These are phyloP conservation scores for Chrysoporthe cubensis DNA, from an alignment of 2,329 filamentous ascomycete species.

Conservation along the genomic window DNA sequence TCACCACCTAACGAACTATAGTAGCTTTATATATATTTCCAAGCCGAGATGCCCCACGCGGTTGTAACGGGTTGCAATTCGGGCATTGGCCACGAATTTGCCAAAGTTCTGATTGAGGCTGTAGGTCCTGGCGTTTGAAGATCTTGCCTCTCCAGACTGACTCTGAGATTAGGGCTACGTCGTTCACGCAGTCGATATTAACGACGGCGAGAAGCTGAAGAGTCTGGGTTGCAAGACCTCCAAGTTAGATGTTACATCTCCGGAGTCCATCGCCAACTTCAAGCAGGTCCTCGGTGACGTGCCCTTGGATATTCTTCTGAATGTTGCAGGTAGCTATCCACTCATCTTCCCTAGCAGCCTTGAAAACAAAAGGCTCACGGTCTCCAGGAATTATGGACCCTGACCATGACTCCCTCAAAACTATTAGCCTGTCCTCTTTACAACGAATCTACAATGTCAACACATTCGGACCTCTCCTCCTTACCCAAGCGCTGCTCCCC, in stretches of 20 bases:
- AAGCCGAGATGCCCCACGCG: constrained; percentile 39
- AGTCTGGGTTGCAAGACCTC: constrained; percentile 26
- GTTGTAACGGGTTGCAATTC: constrained; percentile 47
- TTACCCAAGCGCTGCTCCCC: constrained; percentile 48
- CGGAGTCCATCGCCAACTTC: constrained; percentile 23
- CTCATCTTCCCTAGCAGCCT: background rate
- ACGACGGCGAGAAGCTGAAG: constrained; percentile 25
- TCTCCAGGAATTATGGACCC: constrained; percentile 38
- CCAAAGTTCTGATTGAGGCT: constrained; percentile 30
- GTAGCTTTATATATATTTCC: background rate
- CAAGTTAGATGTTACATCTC: constrained; percentile 27
- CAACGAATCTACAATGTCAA: constrained; percentile 46
- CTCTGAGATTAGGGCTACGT: constrained; percentile 27
- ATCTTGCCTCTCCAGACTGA: background rate
- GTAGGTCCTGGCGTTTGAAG: constrained; percentile 18
- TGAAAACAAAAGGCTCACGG: background rate
- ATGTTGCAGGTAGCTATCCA: constrained; percentile 23
- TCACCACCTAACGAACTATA: background rate
- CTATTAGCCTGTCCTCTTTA: constrained; percentile 40
- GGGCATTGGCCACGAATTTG: constrained; percentile 45
- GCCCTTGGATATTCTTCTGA: constrained; percentile 26
- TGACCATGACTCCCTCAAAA: constrained; percentile 22
- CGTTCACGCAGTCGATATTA: constrained; percentile 30
- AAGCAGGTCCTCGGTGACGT: constrained; percentile 19
- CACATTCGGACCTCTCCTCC: constrained; percentile 47